Percentiles rank a stretch among this genome's conserved stretches.
Conservation (phyloP, 306 rosid genomes). For the Biancaea sappan region DNA sequence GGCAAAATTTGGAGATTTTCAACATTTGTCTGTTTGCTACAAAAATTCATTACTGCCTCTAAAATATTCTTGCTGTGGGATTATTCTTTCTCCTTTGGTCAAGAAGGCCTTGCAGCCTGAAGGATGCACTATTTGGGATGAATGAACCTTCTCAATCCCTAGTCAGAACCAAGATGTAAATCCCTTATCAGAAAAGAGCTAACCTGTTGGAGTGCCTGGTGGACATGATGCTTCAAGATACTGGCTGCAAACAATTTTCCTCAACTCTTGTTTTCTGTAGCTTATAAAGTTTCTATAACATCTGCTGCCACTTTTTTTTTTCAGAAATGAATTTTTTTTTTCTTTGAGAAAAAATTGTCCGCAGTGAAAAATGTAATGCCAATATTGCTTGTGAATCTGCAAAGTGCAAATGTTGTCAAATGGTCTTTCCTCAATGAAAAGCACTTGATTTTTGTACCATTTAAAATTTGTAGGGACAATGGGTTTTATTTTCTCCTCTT, state of each 20-base stretch:
- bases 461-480: slow-evolving; percentile 2
- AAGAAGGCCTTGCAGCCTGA: neutral
- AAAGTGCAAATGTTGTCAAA: slow-evolving; percentile 15
- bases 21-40: neutral
- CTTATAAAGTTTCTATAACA: slow-evolving; percentile 5
- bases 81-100: neutral
- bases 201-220: neutral
- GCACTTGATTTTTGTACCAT: slow-evolving; percentile 20
- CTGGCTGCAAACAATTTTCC: slow-evolving; percentile 13
- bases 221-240: slow-evolving; percentile 20
- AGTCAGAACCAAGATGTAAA: neutral
- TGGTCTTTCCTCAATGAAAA: slow-evolving; percentile 24
- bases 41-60: neutral
- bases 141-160: neutral
- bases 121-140: neutral
- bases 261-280: neutral
- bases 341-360: neutral
- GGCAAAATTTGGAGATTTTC: neutral
- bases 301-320: neutral
- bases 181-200: neutral
- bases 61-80: slow-evolving; percentile 18
- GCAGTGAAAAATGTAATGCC: neutral
- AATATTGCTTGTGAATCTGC: slow-evolving; percentile 18
- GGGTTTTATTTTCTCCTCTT: neutral
- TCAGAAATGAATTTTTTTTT: neutral